Conservation (phyloP, 1,284 basidiomycete genomes). For the Kalmanozyma brasiliensis region DNA sequence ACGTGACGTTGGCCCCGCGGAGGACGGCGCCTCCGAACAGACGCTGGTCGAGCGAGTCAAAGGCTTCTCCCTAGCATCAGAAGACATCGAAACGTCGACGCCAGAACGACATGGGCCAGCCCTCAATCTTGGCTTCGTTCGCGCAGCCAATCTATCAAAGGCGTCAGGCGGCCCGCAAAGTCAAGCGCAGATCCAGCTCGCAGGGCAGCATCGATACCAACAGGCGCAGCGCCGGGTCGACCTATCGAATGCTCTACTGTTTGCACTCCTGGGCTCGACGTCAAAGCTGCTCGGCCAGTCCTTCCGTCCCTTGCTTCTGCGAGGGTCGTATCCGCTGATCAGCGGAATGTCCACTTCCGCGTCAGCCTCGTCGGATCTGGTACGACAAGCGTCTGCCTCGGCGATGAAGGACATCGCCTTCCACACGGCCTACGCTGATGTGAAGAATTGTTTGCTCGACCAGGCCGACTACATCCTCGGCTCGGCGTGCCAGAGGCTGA, state of each 20-base stretch:
- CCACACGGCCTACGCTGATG: slow-evolving; percentile 55
- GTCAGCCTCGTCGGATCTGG: slow-evolving; percentile 6
- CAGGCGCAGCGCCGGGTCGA: slow-evolving; percentile 14
- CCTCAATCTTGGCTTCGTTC: slow-evolving; percentile 48
- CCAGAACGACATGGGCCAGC: slow-evolving; percentile 38
- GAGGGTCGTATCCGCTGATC: slow-evolving; percentile 56
- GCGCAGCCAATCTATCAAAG: slow-evolving; percentile 26
- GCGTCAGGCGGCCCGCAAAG: neutral
- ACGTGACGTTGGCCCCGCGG: neutral
- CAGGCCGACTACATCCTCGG: slow-evolving; percentile 65
- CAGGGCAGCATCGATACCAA: slow-evolving; percentile 9
- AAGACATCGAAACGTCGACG: slow-evolving; percentile 12
- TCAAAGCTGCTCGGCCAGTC: slow-evolving; percentile 55
- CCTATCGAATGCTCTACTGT: slow-evolving; percentile 35
- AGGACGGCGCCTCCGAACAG: neutral
- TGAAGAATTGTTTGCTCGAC: slow-evolving; percentile 55
- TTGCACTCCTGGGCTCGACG: slow-evolving; percentile 42
- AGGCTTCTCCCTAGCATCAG: slow-evolving; percentile 23
- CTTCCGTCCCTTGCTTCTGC: slow-evolving; percentile 52
- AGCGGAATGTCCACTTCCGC: slow-evolving; percentile 44
- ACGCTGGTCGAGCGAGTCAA: slow-evolving; percentile 28
- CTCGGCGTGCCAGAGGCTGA: slow-evolving; percentile 57
- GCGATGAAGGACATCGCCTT: slow-evolving; percentile 48
- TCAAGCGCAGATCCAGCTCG: neutral
- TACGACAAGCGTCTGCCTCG: slow-evolving; percentile 24